Evolutionary conservation across 2,329 filamentous ascomycete genomes (phyloP), one percentile per base, ranked within the genome.

Genomic region (Hawksworthiomyces lignivorus): DNA sequence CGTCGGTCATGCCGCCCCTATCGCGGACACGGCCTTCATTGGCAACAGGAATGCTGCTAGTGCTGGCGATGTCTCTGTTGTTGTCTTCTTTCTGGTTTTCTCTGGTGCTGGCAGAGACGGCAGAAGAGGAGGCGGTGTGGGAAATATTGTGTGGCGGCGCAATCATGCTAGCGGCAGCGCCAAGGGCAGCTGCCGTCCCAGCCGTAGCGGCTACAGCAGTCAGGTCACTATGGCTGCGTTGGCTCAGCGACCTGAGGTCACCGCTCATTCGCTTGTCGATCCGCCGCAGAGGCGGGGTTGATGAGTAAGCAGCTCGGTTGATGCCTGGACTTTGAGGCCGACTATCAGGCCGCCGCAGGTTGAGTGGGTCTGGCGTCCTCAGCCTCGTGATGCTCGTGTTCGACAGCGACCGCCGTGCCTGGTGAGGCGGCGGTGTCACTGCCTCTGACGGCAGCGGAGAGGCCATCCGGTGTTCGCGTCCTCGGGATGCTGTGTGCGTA

Each of bases 21-120:
- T 82, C 69, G 62, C 86, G 85, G 67, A 78, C 81, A 68, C 87
- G 88, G 69, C 86, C 84, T 74, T 88, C 87, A 69, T 90, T 88
- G 64, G 82, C 84, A 65, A 87, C 74, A 56, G 87, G 85, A 60
- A 82, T 83, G 52, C 58, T 60, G 50, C 48, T 60, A 43, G 15
- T 20, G 37, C 17, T 38, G 15, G 31, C 28, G n/a, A 19, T 44
- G 38, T 34, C 35, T 34, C 28, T 32, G 40, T 32, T 56, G 50
- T 41, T 39, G 51, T 28, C 48, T 44, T 45, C 46, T 30, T 24
- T 40, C 15, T 39, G 44, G 27, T 46, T 46, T 45, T 46, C 43
- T 45, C 20, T 48, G 34, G n/a, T n/a, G n/a, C n/a, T n/a, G n/a
- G n/a, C n/a, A n/a, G n/a, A n/a, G n/a, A n/a, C n/a, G n/a, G 43